phyloP scores from a whole-genome alignment of 2,329 filamentous ascomycete genomes.

The Penicillium olsonii region DNA sequence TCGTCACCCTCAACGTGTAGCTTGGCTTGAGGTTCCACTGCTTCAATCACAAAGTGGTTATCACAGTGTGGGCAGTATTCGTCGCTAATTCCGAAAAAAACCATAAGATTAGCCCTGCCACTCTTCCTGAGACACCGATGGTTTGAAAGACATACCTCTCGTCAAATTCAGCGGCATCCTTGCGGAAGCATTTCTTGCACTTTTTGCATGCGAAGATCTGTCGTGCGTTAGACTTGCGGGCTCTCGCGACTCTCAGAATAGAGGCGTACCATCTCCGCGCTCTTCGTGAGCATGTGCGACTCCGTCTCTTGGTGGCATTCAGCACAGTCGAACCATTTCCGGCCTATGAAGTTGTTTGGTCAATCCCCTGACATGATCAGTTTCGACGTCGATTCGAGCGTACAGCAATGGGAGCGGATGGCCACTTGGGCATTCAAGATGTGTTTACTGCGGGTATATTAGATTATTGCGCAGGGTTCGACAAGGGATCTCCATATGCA shows the following conservation, averaged over 20 bases:
- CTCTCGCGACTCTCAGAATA: background rate
- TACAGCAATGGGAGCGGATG: slow-evolving; percentile 95
- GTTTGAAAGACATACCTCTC: slow-evolving; percentile 58
- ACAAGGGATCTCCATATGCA: background rate
- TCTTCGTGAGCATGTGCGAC: slow-evolving; percentile 72
- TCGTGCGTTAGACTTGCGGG: slow-evolving; percentile 32
- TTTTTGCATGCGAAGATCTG: slow-evolving; percentile 89
- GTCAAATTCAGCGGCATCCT: slow-evolving; percentile 88
- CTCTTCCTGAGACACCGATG: background rate
- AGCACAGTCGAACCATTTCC: slow-evolving; percentile 98
- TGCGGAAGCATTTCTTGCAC: slow-evolving; percentile 97
- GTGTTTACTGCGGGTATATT: slow-evolving; percentile 72
- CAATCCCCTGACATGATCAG: background rate
- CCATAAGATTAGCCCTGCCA: slow-evolving; percentile 2
- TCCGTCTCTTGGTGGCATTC: slow-evolving; percentile 88
- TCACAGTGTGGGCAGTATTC: slow-evolving; percentile 99
- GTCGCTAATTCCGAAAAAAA: slow-evolving; percentile 60
- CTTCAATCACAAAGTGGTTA: slow-evolving; percentile 96
- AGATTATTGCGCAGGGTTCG: slow-evolving; percentile 5
- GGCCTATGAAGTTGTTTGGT: slow-evolving; percentile 57
- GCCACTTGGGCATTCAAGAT: slow-evolving; percentile 96
- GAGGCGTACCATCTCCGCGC: slow-evolving; percentile 70
- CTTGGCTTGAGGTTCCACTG: slow-evolving; percentile 76
- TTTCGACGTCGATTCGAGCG: slow-evolving; percentile 29
- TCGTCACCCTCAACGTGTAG: slow-evolving; percentile 91